These are phyloP conservation scores for Trametes sp. DNA, from an alignment of 1,284 basidiomycete genomes.

Conservation along the genomic window DNA sequence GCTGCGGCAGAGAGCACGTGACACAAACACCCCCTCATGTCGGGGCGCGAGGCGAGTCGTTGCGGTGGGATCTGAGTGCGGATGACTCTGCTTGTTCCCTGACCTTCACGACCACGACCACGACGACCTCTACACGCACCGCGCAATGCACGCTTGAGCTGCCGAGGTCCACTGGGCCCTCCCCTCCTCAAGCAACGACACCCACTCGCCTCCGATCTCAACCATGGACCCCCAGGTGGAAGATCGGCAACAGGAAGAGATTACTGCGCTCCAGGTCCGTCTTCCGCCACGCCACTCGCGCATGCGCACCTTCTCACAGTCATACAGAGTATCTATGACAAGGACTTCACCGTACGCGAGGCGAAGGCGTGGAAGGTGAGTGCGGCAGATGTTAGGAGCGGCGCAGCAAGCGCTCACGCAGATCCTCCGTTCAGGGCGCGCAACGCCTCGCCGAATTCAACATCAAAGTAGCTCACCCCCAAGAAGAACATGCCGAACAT, in stretches of 20 bases:
- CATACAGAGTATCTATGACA: conserved; percentile 69
- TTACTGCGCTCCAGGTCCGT: conserved; percentile 65
- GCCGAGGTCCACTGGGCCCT: conserved; percentile 74
- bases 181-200: conserved; percentile 50
- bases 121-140: conserved; percentile 9
- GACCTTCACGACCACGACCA: conserved; percentile 30
- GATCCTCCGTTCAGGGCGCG: conserved; percentile 58
- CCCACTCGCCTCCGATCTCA: conserved; percentile 39
- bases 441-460: conserved; percentile 74
- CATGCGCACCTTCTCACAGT: background rate
- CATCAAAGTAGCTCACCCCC: conserved; percentile 72
- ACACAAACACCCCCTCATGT: conserved; percentile 15
- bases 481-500: conserved; percentile 62
- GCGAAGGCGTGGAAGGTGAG: conserved; percentile 80
- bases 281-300: background rate
- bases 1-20: conserved; percentile 17
- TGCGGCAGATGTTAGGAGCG: conserved; percentile 4
- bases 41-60: conserved; percentile 13
- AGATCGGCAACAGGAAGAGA: conserved; percentile 77
- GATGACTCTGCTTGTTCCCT: conserved; percentile 20
- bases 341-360: conserved; percentile 70
- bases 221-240: conserved; percentile 70
- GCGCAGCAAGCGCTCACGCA: conserved; percentile 21
- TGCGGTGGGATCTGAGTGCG: conserved; percentile 13
- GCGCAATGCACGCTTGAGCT: conserved; percentile 72